phyloP scores from a whole-genome alignment of 495 filamentous ascomycete species.

The Talaromyces thailandensis region DNA sequence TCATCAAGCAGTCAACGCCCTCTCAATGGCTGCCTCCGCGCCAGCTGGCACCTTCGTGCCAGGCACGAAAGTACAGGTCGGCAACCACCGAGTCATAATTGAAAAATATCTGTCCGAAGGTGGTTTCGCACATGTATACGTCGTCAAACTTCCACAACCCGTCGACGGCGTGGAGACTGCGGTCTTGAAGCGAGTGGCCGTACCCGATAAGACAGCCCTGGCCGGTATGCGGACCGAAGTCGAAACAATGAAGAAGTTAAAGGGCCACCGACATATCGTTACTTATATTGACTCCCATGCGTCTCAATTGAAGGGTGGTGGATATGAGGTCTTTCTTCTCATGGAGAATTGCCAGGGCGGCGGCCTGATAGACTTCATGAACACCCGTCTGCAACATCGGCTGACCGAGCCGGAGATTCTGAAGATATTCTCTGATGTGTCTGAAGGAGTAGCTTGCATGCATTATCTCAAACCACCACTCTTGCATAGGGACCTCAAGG shows the following conservation, averaged over 20 bases:
- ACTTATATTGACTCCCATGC: constrained; percentile 98
- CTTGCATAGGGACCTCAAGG: constrained; percentile 91
- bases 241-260: constrained; percentile 98
- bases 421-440: constrained; percentile 91
- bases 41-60: constrained; percentile 86
- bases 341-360: constrained; percentile 89
- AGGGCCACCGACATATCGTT: constrained; percentile 92
- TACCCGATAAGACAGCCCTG: constrained; percentile 88
- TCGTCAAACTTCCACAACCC: constrained; percentile 73
- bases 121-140: constrained; percentile 96
- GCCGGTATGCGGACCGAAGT: constrained; percentile 97
- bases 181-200: constrained; percentile 94
- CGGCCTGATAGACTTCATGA: constrained; percentile 99
- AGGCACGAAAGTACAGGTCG: constrained; percentile 93
- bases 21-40: constrained; percentile 25
- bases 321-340: constrained; percentile 94
- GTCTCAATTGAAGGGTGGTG: constrained; percentile 81
- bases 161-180: constrained; percentile 76
- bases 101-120: constrained; percentile 98
- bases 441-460: constrained; percentile 97
- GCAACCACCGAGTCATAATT: constrained; percentile 85
- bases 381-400: constrained; percentile 90
- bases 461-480: constrained; percentile 94
- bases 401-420: constrained; percentile 96
- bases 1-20: constrained; percentile 26